A percentile compares a stretch with the other conserved stretches of the same genome.
Conservation (phyloP, 2,329 filamentous ascomycete species). For the Gaeumannomyces sp. region DNA sequence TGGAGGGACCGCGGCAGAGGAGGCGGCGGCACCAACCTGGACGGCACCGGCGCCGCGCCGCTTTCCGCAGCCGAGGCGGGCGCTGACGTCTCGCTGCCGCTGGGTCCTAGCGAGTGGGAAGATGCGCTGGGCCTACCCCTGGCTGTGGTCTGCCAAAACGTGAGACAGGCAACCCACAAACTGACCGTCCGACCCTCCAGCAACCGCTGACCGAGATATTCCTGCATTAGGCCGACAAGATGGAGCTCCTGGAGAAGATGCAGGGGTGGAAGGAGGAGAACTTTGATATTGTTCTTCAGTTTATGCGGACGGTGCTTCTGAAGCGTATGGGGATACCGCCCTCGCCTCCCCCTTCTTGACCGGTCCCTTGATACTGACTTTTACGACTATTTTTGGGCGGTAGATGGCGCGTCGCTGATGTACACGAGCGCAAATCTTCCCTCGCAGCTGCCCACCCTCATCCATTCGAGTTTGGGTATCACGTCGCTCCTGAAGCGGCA, state of each 20-base stretch:
- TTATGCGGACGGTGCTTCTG: constrained; percentile 79
- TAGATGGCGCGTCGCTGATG: constrained; percentile 78
- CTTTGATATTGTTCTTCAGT: constrained; percentile 93
- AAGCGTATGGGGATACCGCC: constrained; percentile 55
- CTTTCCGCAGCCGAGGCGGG: not conserved
- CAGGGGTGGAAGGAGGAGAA: constrained; percentile 93
- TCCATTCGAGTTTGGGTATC: constrained; percentile 82
- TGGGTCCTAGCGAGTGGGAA: constrained; percentile 89
- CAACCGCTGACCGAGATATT: constrained; percentile 17
- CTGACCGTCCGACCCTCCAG: not conserved
- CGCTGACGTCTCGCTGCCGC: constrained; percentile 60
- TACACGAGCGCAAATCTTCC: constrained; percentile 74
- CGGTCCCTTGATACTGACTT: not conserved
- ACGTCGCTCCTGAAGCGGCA: constrained; percentile 75
- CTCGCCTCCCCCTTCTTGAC: not conserved
- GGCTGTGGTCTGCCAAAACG: constrained; percentile 94
- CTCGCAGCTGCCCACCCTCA: constrained; percentile 70
- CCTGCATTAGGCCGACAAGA: constrained; percentile 65
- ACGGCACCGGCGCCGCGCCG: constrained; percentile 51
- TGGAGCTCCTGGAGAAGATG: constrained; percentile 83
- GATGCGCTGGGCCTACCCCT: constrained; percentile 80
- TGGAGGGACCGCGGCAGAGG: constrained; percentile 73
- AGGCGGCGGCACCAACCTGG: constrained; percentile 55
- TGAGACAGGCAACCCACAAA: constrained; percentile 34
- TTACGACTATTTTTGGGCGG: not conserved